These are phyloP conservation scores for Nakaseomyces glabratus DNA, from an alignment of 1,139 yeast genomes.

Conservation along the genomic window DNA sequence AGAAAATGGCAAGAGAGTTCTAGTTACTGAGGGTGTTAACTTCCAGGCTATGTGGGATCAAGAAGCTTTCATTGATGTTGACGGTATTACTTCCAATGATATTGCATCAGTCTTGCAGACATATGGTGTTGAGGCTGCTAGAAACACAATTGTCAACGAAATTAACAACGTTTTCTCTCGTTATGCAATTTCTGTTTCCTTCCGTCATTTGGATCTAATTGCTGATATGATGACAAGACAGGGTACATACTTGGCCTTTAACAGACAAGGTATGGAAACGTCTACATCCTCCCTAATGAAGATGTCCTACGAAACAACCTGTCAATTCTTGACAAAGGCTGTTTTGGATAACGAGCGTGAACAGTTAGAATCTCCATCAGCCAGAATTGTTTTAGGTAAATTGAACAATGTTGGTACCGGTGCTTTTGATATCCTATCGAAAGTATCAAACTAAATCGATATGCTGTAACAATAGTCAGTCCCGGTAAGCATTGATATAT, in stretches of 20 bases:
- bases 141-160: constrained; percentile 94
- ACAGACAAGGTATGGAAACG: constrained; percentile 95
- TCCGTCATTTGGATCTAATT: constrained; percentile 90
- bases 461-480: too few relatives aligned
- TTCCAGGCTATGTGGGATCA: constrained; percentile 98
- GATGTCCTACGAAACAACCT: constrained; percentile 98
- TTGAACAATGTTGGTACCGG: constrained; percentile 94
- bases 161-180: constrained; percentile 93
- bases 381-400: constrained; percentile 91
- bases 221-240: constrained; percentile 99
- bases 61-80: constrained; percentile 82
- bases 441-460: constrained; percentile 39
- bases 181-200: constrained; percentile 87
- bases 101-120: constrained; percentile 81
- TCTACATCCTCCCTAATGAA: constrained; percentile 95
- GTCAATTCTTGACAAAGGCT: constrained; percentile 94
- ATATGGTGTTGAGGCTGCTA: constrained; percentile 98
- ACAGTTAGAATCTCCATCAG: constrained; percentile 83
- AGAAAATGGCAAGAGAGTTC: constrained; percentile 56
- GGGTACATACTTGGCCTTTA: constrained; percentile 93
- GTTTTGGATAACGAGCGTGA: constrained; percentile 89
- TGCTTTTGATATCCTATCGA: constrained; percentile 76
- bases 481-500: too few relatives aligned
- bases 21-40: constrained; percentile 97
- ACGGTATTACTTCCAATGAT: constrained; percentile 85